Percentiles rank a stretch among this genome's conserved stretches.
phyloP scores from a whole-genome alignment of 768 basidiomycete species.

The Amanita molliuscula region DNA sequence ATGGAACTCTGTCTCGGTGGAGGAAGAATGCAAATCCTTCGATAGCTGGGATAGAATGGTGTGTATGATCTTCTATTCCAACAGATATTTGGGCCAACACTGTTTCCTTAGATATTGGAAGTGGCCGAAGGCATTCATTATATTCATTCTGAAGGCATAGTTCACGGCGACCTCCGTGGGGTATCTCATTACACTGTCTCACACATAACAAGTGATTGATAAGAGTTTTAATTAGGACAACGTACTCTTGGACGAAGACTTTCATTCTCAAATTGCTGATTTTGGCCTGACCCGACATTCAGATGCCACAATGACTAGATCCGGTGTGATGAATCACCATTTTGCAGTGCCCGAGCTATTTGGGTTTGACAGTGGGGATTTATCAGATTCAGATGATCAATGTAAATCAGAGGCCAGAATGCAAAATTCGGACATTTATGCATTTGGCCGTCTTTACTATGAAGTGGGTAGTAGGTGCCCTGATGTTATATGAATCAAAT shows the following conservation, averaged over 20 bases:
- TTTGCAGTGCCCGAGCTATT: neutral
- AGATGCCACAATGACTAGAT: neutral
- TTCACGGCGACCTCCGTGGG: too few species aligned
- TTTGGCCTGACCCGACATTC: too few species aligned
- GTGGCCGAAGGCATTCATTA: neutral
- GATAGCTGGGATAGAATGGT: neutral
- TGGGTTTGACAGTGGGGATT: too few species aligned
- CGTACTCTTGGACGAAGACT: too few species aligned
- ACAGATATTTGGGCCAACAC: neutral
- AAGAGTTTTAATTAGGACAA: too few species aligned
- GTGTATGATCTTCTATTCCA: neutral
- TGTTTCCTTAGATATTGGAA: neutral
- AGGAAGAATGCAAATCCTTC: neutral
- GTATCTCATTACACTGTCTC: too few species aligned
- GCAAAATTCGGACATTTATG: neutral
- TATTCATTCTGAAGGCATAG: too few species aligned
- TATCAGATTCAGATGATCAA: too few species aligned
- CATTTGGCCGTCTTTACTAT: constrained; percentile 1
- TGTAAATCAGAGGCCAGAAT: too few species aligned
- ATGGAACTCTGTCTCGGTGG: neutral
- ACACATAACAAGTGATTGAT: too few species aligned
- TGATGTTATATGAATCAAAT: too few species aligned
- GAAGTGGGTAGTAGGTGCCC: neutral
- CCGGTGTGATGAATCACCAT: neutral
- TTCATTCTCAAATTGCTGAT: too few species aligned